Conservation (phyloP, 768 basidiomycete species). For the Tulasnella sp. region DNA sequence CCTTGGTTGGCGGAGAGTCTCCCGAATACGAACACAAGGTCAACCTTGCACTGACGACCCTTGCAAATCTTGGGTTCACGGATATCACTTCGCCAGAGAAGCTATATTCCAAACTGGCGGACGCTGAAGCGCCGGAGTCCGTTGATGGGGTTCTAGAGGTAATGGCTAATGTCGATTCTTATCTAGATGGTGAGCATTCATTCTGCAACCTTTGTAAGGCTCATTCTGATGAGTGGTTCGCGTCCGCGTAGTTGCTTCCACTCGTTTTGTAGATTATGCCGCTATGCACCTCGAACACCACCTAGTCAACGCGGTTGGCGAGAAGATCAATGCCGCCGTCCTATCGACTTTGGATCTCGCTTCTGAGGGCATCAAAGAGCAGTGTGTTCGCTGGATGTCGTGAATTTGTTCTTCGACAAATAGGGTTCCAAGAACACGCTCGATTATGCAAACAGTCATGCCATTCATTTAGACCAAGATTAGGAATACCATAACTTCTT, state of each 20-base stretch:
- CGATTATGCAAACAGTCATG: too few species aligned
- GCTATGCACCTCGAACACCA: background rate
- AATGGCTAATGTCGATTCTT: conserved; percentile 7
- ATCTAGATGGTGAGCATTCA: background rate
- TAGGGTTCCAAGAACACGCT: too few species aligned
- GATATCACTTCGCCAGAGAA: conserved; percentile 2
- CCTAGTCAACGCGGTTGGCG: conserved; percentile 9
- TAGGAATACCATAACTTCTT: too few species aligned
- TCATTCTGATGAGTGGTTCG: too few species aligned
- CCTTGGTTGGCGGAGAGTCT: too few species aligned
- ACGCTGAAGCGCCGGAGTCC: background rate
- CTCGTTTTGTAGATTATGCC: conserved; percentile 6
- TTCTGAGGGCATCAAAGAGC: background rate
- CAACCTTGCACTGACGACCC: background rate
- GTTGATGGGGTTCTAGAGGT: conserved; percentile 6
- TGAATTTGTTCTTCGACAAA: too few species aligned
- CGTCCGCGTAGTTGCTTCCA: background rate
- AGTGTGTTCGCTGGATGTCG: conserved; percentile 2
- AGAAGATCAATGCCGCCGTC: conserved; percentile 10
- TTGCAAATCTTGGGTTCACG: conserved; percentile 1
- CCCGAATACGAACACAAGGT: background rate
- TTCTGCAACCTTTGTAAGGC: too few species aligned
- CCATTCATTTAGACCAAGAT: too few species aligned
- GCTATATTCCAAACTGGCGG: background rate
- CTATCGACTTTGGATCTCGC: background rate